Base-by-base conservation (phyloP, 257 asterid genomes). In the Rhazya stricta region DNA sequence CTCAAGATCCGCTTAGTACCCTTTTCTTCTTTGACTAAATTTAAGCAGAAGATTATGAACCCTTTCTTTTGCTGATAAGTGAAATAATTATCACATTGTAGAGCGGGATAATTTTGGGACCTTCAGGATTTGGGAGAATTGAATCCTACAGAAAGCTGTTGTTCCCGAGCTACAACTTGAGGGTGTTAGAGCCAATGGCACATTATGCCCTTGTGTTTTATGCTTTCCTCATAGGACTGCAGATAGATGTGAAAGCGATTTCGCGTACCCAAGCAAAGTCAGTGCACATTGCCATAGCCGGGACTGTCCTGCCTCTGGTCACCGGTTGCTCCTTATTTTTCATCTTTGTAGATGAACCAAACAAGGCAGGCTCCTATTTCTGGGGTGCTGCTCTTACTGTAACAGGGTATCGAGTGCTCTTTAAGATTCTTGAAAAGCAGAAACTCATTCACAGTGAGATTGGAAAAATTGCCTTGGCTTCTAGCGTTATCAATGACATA, bases 101-200 rank as follows among this genome's bases (percentile, higher is more conserved):
- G 99, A 86, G 93, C 8, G 99, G 98, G 50, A 78, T 95, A 80
- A 69, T 95, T 50, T 63, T 91, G 69, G 96, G 99, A 34, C 98
- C 99, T 9, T 84, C 97, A 9, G 84, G 46, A 21, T 79, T 92
- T 10, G 99, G 98, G 45, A 84, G 86, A 74, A 74, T 84, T 15
- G 1, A 69, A 3, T 3, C 34, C 42, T 86, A 71, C 79, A 80
- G 82, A 58, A 79, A 76, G 79, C 25, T 78, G 25, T 2, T 88
- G 12, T 95, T 91, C 83, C 98, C 98, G 25, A 84, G 73, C 61
- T 92, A 85, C 67, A 83, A 91, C 8, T 87, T 88, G 80, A 80
- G 74, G 68, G 78, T 86, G 4, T 56, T 95, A 65, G 98, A 95
- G 89, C 96, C 97, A 58, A 85, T 95, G 90, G 96, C 96, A 30